These are phyloP conservation scores for Paramecium tetraurelia DNA, from an alignment of 73 alveolate species.

Conservation along the genomic window DNA sequence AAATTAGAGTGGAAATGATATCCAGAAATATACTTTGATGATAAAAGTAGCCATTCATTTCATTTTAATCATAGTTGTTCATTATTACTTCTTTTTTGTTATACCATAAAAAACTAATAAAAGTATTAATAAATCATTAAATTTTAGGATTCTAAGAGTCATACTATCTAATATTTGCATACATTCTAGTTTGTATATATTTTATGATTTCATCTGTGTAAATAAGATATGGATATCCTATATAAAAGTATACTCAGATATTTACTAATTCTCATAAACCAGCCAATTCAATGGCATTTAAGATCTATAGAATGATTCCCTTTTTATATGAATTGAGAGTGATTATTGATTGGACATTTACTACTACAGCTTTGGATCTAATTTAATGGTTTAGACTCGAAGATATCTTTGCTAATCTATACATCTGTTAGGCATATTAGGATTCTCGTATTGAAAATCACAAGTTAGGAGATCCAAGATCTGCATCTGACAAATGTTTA, in stretches of 20 bases:
- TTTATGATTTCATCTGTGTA: constrained; percentile 75
- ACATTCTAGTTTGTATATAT: constrained; percentile 75
- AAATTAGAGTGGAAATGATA: constrained; percentile 38
- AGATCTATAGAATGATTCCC: constrained; percentile 85
- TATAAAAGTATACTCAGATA: constrained; percentile 56
- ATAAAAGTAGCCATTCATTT: constrained; percentile 19
- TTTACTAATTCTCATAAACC: constrained; percentile 62
- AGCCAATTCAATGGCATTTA: constrained; percentile 69
- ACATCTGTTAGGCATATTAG: constrained; percentile 34
- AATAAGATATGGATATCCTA: constrained; percentile 85
- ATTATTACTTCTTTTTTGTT: constrained; percentile 45
- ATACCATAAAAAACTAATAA: constrained; percentile 43
- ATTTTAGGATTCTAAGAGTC: constrained; percentile 49
- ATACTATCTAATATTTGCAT: constrained; percentile 69
- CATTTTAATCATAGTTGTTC: constrained; percentile 13
- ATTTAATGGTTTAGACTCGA: constrained; percentile 94
- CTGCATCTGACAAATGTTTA: constrained; percentile 67
- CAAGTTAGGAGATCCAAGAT: constrained; percentile 56
- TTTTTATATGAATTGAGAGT: constrained; percentile 91
- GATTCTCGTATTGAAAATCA: constrained; percentile 45
- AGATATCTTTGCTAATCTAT: constrained; percentile 85
- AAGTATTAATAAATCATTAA: background rate
- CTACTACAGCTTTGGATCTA: constrained; percentile 89
- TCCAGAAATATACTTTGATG: constrained; percentile 26
- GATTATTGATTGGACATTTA: constrained; percentile 96